These are phyloP conservation scores for Avena sativa DNA, from an alignment of 176 grass and related monocot species.

Conservation along the genomic window DNA sequence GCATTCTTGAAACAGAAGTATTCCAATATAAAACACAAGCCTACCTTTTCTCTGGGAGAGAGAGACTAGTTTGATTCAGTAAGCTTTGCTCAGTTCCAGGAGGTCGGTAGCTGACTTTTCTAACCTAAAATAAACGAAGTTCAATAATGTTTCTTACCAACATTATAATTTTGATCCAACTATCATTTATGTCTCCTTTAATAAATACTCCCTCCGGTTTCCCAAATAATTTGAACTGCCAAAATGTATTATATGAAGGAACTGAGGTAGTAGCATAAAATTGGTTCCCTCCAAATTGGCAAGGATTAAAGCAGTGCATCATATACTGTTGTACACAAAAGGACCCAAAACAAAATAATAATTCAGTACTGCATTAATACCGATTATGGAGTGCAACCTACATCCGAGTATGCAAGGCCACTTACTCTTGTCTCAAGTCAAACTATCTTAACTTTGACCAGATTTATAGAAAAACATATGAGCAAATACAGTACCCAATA, in stretches of 20 bases:
- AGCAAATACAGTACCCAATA: too few species aligned
- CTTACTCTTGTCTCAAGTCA: too few species aligned
- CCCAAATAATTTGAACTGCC: too few species aligned
- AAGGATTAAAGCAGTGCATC: neutral
- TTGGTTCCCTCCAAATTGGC: neutral
- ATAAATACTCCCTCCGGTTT: neutral
- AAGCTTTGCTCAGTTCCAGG: constrained; percentile 76
- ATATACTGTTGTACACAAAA: neutral
- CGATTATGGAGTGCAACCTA: neutral
- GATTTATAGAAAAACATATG: too few species aligned
- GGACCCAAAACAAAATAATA: neutral
- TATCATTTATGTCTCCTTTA: neutral
- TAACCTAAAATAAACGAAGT: constrained; percentile 74
- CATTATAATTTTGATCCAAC: neutral
- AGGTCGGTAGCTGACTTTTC: constrained; percentile 72
- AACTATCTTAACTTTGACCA: too few species aligned
- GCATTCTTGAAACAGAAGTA: neutral
- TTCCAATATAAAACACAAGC: neutral
- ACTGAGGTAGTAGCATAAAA: neutral
- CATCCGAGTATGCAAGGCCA: too few species aligned
- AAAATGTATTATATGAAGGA: too few species aligned
- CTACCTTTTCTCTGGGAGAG: constrained; percentile 76
- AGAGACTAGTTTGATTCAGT: constrained; percentile 73
- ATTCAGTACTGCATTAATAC: neutral
- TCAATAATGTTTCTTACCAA: constrained; percentile 21